These are phyloP conservation scores for Botrytis medusae DNA, from an alignment of 2,329 filamentous ascomycete species.

Conservation along the genomic window DNA sequence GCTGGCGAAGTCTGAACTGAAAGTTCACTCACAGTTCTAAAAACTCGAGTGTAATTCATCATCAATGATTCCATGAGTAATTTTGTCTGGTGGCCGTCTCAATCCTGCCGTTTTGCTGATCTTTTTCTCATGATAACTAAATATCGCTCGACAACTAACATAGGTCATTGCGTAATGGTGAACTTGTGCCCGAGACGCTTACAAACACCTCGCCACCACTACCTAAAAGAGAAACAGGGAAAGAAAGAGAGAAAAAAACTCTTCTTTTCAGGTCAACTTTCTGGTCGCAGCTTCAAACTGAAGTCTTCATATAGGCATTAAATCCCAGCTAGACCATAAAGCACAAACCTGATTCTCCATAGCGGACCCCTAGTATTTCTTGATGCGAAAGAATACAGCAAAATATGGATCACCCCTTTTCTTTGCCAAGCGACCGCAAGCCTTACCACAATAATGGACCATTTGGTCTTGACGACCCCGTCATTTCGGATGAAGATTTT, in stretches of 20 bases:
- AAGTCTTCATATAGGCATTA: not conserved
- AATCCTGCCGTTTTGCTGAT: not conserved
- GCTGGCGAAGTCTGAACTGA: not conserved
- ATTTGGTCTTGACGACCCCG: not conserved
- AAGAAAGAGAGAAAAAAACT: not conserved
- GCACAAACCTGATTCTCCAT: not conserved
- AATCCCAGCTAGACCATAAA: not conserved
- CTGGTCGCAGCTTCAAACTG: not conserved
- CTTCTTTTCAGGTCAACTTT: not conserved
- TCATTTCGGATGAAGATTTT: not conserved
- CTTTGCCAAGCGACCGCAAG: not conserved
- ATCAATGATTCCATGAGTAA: not conserved
- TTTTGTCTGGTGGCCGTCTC: not conserved
- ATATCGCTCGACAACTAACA: not conserved
- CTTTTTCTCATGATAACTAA: not conserved
- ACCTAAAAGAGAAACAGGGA: not conserved
- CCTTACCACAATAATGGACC: not conserved
- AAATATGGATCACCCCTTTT: not conserved
- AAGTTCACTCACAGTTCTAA: not conserved
- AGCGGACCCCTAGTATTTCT: not conserved
- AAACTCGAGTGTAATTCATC: not conserved
- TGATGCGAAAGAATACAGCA: not conserved
- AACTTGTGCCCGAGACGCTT: not conserved
- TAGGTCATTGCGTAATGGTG: not conserved
- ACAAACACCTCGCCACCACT: not conserved